Conservation (phyloP, 1,284 basidiomycete genomes). For the Veloboletus limbatus region DNA sequence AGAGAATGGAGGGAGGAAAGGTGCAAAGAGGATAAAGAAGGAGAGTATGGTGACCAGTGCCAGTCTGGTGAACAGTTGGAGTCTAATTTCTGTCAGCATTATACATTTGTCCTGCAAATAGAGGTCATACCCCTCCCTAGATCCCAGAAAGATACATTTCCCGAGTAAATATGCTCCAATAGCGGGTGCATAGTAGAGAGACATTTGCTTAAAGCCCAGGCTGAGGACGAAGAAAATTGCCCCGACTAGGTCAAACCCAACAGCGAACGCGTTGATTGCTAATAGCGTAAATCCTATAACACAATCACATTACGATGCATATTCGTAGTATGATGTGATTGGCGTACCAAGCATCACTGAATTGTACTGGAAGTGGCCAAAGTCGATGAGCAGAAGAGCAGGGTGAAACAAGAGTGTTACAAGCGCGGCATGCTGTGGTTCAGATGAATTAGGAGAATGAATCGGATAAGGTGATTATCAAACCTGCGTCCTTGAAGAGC, state of each 20-base stretch:
- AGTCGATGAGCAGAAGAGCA: slow-evolving; percentile 80
- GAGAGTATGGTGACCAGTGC: slow-evolving; percentile 56
- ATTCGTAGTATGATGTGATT: not conserved
- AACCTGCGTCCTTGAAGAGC: slow-evolving; percentile 74
- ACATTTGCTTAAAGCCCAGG: slow-evolving; percentile 94
- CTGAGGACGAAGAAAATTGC: slow-evolving; percentile 82
- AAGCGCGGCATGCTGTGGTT: slow-evolving; percentile 63
- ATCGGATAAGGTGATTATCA: slow-evolving; percentile 8
- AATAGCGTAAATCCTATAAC: slow-evolving; percentile 67
- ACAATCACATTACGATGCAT: not conserved
- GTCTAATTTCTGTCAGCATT: slow-evolving; percentile 36
- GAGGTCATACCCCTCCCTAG: slow-evolving; percentile 57
- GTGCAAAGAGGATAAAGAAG: slow-evolving; percentile 64
- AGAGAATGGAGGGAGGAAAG: slow-evolving; percentile 35
- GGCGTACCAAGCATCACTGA: slow-evolving; percentile 80
- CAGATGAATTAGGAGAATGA: not conserved
- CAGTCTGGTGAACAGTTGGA: slow-evolving; percentile 66
- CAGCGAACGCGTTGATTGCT: slow-evolving; percentile 67
- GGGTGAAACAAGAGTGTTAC: slow-evolving; percentile 82
- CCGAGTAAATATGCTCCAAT: slow-evolving; percentile 81
- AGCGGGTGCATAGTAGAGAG: slow-evolving; percentile 89
- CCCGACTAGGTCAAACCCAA: slow-evolving; percentile 68
- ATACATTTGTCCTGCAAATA: not conserved
- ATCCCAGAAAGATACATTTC: slow-evolving; percentile 75
- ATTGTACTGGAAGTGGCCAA: slow-evolving; percentile 94